Base-by-base conservation (phyloP, 192 early-diverging fungal species). In the Gryganskiella cystojenkinii region DNA sequence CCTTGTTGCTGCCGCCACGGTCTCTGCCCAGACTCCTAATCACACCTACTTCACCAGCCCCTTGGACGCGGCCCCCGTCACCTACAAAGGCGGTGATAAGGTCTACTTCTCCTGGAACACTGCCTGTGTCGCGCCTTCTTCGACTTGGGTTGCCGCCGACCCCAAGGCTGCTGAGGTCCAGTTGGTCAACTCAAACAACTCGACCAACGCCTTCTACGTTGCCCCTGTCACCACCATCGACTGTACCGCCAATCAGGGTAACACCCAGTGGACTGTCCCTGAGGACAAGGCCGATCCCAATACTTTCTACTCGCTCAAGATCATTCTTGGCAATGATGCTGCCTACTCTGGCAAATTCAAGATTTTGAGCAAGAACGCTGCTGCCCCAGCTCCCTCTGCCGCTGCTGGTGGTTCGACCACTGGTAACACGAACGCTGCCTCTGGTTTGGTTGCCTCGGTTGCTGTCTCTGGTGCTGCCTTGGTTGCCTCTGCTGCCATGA, bases 31-130 rank as follows among this genome's bases (percentile, higher is more conserved):
- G 58, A 19, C 20, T 51, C 59, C 63, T 30, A 56, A 66, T 19
- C 64, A 66, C 44, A 74, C 63, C 50, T 34, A 25, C 50, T 74
- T 74, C 71, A 67, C 64, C 28, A 58, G 56, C 57, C 71, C 71
- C 43, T 40, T 40, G 37, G 58, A 65, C 43, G 44, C 24, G 10
- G 35, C 42, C 28, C 28, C 6, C 13, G 17, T 37, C 17, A n/a
- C n/a, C 22, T 74, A 61, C 58, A 43, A 24, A 17, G 52, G 30
- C 1, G 71, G 71, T 9, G 40, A 50, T 1, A 67, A 66, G 30
- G 24, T 19, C 14, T 65, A 42, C 51, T 74, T 74, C 58, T 55
- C 57, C n/a, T 74, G 71, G 71, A 37, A 33, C 0, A 67, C 52
- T 27, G 58, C 71, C 35, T 74, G 71, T 34, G 27, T 55, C 24